Evolutionary conservation across 1,284 basidiomycete species (phyloP).

Genomic region (Austroboletus novae-zelandiae): DNA sequence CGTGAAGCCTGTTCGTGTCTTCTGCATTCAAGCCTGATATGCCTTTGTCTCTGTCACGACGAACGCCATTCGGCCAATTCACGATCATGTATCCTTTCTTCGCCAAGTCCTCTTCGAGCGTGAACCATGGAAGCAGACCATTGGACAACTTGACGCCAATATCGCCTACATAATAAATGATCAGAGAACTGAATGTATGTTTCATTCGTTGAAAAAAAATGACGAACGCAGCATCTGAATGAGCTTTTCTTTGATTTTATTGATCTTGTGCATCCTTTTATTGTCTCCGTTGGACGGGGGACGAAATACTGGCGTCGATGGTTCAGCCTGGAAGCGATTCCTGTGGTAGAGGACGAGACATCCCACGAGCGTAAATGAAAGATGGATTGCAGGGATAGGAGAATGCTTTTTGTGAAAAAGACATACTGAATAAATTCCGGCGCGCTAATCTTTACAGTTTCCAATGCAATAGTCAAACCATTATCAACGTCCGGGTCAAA

Average conservation of each 20-base stretch:
- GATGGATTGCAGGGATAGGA: too few relatives aligned
- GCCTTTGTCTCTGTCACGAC: slow-evolving; percentile 1
- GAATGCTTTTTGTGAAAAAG: not conserved
- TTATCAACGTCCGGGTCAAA: not conserved
- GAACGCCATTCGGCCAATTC: too few relatives aligned
- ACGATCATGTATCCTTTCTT: too few relatives aligned
- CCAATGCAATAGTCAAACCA: too few relatives aligned
- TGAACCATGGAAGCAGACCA: slow-evolving; percentile 9
- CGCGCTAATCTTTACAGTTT: not conserved
- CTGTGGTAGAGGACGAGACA: too few relatives aligned
- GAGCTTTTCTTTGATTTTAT: too few relatives aligned
- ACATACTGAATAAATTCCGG: not conserved
- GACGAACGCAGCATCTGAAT: slow-evolving; percentile 11
- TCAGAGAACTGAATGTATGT: too few relatives aligned
- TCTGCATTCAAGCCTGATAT: not conserved
- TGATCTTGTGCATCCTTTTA: not conserved
- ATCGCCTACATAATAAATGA: not conserved
- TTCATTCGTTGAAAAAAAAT: not conserved
- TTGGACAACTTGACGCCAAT: not conserved
- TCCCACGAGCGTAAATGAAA: too few relatives aligned
- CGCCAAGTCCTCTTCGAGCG: slow-evolving; percentile 3
- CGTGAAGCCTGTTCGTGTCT: slow-evolving; percentile 1
- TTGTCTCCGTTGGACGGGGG: not conserved
- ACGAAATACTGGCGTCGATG: not conserved
- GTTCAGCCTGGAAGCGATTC: too few relatives aligned